Evolutionary conservation across 768 basidiomycete species (phyloP).

Genomic region (Trametes cingulata): DNA sequence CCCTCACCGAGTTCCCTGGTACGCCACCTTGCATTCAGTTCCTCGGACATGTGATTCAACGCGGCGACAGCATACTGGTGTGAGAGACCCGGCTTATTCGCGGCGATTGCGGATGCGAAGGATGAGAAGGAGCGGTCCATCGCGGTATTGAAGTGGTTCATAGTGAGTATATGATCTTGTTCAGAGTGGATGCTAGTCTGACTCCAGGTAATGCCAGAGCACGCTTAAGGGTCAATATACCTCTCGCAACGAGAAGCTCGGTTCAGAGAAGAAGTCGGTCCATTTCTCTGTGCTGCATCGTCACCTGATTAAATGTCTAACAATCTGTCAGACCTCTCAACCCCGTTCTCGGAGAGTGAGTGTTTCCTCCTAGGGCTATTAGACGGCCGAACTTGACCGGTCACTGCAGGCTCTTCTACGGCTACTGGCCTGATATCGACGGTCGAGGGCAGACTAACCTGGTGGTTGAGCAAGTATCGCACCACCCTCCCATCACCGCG

Average conservation of each 20-base stretch:
- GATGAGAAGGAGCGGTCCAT: slow-evolving; percentile 73
- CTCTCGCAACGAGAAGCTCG: slow-evolving; percentile 91
- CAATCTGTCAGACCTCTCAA: slow-evolving; percentile 74
- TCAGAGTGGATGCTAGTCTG: background rate
- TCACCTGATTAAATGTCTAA: slow-evolving; percentile 10
- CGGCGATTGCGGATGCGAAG: slow-evolving; percentile 77
- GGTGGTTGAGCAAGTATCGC: slow-evolving; percentile 94
- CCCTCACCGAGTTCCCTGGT: slow-evolving; percentile 92
- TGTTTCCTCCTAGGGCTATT: slow-evolving; percentile 18
- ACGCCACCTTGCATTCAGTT: slow-evolving; percentile 24
- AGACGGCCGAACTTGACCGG: background rate
- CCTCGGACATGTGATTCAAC: background rate
- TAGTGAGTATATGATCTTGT: slow-evolving; percentile 49
- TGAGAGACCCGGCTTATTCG: slow-evolving; percentile 88
- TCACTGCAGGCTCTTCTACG: slow-evolving; percentile 73
- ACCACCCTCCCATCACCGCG: slow-evolving; percentile 88
- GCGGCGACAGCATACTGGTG: slow-evolving; percentile 86
- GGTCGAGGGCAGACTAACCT: slow-evolving; percentile 80
- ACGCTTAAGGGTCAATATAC: slow-evolving; percentile 97
- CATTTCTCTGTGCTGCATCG: background rate
- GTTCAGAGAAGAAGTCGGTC: slow-evolving; percentile 93
- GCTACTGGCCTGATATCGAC: slow-evolving; percentile 74
- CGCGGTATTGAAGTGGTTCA: slow-evolving; percentile 93
- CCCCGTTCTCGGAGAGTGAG: slow-evolving; percentile 90
- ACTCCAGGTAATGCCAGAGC: slow-evolving; percentile 47